A percentile compares a stretch with the other conserved stretches of the same genome.
These are phyloP conservation scores for Leccinellum albellum DNA, from an alignment of 768 basidiomycete species.

Conservation along the genomic window DNA sequence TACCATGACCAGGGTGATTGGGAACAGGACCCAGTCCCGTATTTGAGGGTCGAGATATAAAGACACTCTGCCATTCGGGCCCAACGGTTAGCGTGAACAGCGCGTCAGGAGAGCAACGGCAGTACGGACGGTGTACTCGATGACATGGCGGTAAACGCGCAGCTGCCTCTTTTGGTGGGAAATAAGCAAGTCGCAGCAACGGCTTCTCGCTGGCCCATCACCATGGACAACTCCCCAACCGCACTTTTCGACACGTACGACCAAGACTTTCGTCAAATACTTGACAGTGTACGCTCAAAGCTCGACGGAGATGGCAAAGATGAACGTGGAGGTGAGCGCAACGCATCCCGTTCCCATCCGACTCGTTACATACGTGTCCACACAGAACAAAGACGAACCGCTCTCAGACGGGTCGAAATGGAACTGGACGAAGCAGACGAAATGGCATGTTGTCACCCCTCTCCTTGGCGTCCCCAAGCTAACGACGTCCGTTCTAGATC, in stretches of 20 bases:
- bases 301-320: conserved; percentile 67
- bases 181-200: conserved; percentile 17
- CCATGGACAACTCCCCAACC: conserved; percentile 81
- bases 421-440: conserved; percentile 98
- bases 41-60: conserved; percentile 93
- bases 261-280: conserved; percentile 83
- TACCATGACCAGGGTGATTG: conserved; percentile 97
- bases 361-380: not conserved
- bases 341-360: not conserved
- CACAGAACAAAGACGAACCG: conserved; percentile 76
- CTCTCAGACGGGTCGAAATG: conserved; percentile 83
- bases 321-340: conserved; percentile 61
- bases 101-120: conserved; percentile 1
- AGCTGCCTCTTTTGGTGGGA: conserved; percentile 26
- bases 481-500: conserved; percentile 48
- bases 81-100: conserved; percentile 8
- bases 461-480: not conserved
- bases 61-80: conserved; percentile 35
- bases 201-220: conserved; percentile 5
- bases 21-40: conserved; percentile 91
- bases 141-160: conserved; percentile 34
- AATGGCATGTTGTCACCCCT: conserved; percentile 55
- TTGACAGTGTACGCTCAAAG: conserved; percentile 70
- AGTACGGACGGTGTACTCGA: conserved; percentile 24
- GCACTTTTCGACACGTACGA: conserved; percentile 90